phyloP scores from a whole-genome alignment of 1,284 basidiomycete species.

The Caloboletus inedulis region DNA sequence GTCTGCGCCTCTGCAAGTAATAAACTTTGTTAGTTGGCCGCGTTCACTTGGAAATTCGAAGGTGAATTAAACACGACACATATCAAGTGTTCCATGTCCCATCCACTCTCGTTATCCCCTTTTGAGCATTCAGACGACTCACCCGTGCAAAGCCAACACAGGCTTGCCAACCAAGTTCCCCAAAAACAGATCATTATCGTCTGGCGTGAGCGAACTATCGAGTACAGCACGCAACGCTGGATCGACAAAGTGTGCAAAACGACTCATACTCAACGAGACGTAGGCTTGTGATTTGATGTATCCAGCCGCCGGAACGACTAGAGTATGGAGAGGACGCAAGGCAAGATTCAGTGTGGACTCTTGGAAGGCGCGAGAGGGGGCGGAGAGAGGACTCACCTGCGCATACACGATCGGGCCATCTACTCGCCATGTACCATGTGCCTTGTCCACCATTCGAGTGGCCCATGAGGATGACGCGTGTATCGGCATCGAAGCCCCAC shows the following conservation, averaged over 20 bases:
- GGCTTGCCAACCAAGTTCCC: slow-evolving; percentile 71
- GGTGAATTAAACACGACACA: neutral
- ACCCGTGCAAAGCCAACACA: slow-evolving; percentile 78
- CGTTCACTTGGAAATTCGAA: neutral
- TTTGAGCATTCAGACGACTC: slow-evolving; percentile 24
- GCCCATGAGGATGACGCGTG: slow-evolving; percentile 65
- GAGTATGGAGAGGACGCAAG: neutral
- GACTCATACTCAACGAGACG: slow-evolving; percentile 67
- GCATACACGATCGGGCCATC: slow-evolving; percentile 74
- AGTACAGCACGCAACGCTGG: slow-evolving; percentile 70
- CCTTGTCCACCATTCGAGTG: slow-evolving; percentile 96
- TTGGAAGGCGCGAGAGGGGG: neutral
- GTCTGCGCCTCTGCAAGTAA: slow-evolving; percentile 54
- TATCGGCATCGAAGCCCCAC: slow-evolving; percentile 40
- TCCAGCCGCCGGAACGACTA: slow-evolving; percentile 69
- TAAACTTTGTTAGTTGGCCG: slow-evolving; percentile 1
- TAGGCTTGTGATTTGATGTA: slow-evolving; percentile 87
- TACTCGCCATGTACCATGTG: slow-evolving; percentile 72
- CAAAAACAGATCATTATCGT: slow-evolving; percentile 84
- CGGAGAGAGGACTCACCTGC: slow-evolving; percentile 44
- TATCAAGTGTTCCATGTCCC: neutral
- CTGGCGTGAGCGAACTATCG: slow-evolving; percentile 68
- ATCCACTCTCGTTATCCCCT: too few relatives aligned
- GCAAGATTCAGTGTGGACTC: neutral
- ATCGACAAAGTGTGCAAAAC: slow-evolving; percentile 76